phyloP scores from a whole-genome alignment of 75 land plant genomes.

The Pinus taeda region DNA sequence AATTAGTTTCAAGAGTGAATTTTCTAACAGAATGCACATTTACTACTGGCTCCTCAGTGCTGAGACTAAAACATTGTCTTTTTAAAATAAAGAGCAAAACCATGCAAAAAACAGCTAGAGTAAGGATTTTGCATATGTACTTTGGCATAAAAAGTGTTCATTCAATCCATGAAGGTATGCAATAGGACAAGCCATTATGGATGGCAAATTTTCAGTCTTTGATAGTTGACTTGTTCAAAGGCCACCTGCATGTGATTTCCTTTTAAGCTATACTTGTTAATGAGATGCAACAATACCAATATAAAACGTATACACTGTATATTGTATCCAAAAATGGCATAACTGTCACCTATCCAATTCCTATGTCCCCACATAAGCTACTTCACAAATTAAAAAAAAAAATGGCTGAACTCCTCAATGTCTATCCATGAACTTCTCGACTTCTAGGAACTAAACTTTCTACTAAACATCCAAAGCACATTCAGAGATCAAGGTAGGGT shows the following conservation, averaged over 20 bases:
- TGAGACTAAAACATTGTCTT: not conserved
- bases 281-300: not conserved
- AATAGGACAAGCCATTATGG: not conserved
- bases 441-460: not conserved
- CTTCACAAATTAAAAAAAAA: not conserved
- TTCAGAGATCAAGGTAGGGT: not conserved
- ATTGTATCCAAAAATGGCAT: not conserved
- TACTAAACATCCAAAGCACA: not conserved
- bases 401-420: not conserved
- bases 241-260: not conserved
- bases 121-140: not conserved
- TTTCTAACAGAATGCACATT: too few species aligned
- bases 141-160: not conserved
- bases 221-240: not conserved
- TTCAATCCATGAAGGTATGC: not conserved
- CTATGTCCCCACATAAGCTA: not conserved
- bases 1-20: not conserved
- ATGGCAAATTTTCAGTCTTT: not conserved
- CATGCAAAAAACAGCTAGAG: not conserved
- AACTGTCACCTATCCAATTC: not conserved
- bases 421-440: not conserved
- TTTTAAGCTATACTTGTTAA: not conserved
- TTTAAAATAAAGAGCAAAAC: not conserved
- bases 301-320: not conserved
- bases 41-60: too few species aligned